Evolutionary conservation across 352 stramenopile species (phyloP).

Genomic region (Thalassiosira mediterranea): DNA sequence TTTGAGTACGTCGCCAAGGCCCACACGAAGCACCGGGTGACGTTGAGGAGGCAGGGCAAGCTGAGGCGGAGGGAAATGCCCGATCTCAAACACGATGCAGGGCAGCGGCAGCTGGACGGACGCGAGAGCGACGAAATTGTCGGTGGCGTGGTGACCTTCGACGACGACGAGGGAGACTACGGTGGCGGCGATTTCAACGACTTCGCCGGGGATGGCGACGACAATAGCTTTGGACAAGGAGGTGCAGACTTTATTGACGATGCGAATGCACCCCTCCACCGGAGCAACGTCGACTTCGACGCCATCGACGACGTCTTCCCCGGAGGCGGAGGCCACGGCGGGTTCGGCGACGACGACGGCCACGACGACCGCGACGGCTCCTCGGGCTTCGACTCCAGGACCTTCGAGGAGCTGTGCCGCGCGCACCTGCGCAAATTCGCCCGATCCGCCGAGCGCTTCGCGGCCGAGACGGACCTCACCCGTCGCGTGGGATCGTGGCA

Average conservation of each 20-base stretch:
- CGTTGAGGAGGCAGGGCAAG: conserved; percentile 43
- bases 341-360: conserved; percentile 25
- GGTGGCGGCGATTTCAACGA: conserved; percentile 24
- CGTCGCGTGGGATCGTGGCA: conserved; percentile 78
- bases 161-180: conserved; percentile 58
- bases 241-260: conserved; percentile 10
- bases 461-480: conserved; percentile 70
- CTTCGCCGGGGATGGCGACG: conserved; percentile 51
- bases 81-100: conserved; percentile 1
- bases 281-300: conserved; percentile 54
- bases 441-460: conserved; percentile 76
- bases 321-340: neutral
- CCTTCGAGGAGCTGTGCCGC: conserved; percentile 83
- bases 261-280: conserved; percentile 25
- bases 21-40: conserved; percentile 54
- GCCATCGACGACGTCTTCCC: conserved; percentile 51
- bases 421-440: conserved; percentile 78
- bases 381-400: conserved; percentile 38
- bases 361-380: conserved; percentile 13
- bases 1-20: conserved; percentile 81
- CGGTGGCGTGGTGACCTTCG: conserved; percentile 20
- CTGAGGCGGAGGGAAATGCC: conserved; percentile 30
- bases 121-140: no score
- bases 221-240: conserved; percentile 42
- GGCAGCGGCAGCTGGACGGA: conserved; percentile 9